Percentiles rank a stretch among this genome's conserved stretches.
Evolutionary conservation across 495 filamentous ascomycete species (phyloP).

Genomic region (Penicillium pancosmium): DNA sequence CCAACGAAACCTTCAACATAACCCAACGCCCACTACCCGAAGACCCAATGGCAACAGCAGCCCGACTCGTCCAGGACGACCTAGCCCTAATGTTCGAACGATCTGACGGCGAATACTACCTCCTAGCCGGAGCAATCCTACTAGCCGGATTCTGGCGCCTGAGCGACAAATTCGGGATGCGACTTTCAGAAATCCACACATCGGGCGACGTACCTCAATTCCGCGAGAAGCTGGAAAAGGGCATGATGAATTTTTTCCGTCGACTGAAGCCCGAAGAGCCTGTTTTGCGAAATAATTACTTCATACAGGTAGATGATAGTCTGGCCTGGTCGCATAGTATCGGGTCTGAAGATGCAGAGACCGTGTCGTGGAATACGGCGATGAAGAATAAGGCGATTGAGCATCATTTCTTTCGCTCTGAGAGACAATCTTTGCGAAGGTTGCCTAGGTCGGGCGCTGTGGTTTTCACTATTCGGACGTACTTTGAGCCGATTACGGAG

Average conservation of each 20-base stretch:
- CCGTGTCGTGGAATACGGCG: conserved; percentile 73
- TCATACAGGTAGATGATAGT: conserved; percentile 75
- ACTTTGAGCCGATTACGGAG: conserved; percentile 71
- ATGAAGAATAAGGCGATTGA: conserved; percentile 75
- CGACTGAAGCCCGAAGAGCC: conserved; percentile 65
- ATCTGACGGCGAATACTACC: conserved; percentile 80
- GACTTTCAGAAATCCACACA: conserved; percentile 80
- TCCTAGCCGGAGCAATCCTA: conserved; percentile 77
- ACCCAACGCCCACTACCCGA: conserved; percentile 66
- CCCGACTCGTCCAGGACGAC: conserved; percentile 81
- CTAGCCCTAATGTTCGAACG: conserved; percentile 85
- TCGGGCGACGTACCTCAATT: conserved; percentile 79
- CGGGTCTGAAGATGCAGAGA: conserved; percentile 68
- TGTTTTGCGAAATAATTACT: conserved; percentile 72
- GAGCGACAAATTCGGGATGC: conserved; percentile 84
- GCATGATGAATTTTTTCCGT: conserved; percentile 80
- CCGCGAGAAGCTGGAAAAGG: conserved; percentile 76
- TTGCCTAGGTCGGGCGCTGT: conserved; percentile 75
- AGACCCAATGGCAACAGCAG: conserved; percentile 79
- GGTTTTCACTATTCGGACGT: conserved; percentile 79
- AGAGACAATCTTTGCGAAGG: conserved; percentile 75
- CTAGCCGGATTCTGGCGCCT: conserved; percentile 89
- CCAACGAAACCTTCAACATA: conserved; percentile 75
- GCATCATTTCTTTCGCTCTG: conserved; percentile 78
- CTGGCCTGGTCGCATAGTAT: conserved; percentile 76